phyloP scores from a whole-genome alignment of 495 filamentous ascomycete species.

The Xylaria telfairii region DNA sequence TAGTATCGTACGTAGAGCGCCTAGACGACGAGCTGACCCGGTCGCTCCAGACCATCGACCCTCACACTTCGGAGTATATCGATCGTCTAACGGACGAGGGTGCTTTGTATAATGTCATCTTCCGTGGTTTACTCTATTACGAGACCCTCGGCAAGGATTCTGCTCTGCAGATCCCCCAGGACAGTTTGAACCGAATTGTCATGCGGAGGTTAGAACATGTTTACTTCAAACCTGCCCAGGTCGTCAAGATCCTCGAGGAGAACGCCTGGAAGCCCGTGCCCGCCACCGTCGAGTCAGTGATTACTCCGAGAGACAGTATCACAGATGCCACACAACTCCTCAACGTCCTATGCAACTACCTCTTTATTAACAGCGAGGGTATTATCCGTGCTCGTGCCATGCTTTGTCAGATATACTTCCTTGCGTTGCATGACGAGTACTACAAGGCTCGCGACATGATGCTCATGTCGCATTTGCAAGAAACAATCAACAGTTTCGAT shows the following conservation, averaged over 20 bases:
- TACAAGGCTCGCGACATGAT: constrained; percentile 98
- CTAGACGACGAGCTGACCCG: constrained; percentile 97
- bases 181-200: constrained; percentile 85
- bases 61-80: constrained; percentile 98
- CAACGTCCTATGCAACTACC: constrained; percentile 88
- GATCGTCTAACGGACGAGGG: constrained; percentile 91
- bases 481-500: constrained; percentile 93
- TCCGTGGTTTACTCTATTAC: constrained; percentile 84
- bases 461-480: constrained; percentile 99
- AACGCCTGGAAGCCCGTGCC: constrained; percentile 89
- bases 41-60: constrained; percentile 94
- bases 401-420: constrained; percentile 98
- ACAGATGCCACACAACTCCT: constrained; percentile 76
- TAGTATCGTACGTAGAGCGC: constrained; percentile 93
- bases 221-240: constrained; percentile 98
- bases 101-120: constrained; percentile 88
- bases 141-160: constrained; percentile 75
- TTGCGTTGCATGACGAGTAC: constrained; percentile 95
- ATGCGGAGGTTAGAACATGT: constrained; percentile 95
- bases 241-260: constrained; percentile 90
- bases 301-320: constrained; percentile 72
- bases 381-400: constrained; percentile 96
- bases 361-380: constrained; percentile 91
- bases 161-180: constrained; percentile 76
- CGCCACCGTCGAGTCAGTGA: constrained; percentile 69